Evolutionary conservation across 192 early-diverging fungal genomes (phyloP).

Genomic region (Linnemannia hyalina): DNA sequence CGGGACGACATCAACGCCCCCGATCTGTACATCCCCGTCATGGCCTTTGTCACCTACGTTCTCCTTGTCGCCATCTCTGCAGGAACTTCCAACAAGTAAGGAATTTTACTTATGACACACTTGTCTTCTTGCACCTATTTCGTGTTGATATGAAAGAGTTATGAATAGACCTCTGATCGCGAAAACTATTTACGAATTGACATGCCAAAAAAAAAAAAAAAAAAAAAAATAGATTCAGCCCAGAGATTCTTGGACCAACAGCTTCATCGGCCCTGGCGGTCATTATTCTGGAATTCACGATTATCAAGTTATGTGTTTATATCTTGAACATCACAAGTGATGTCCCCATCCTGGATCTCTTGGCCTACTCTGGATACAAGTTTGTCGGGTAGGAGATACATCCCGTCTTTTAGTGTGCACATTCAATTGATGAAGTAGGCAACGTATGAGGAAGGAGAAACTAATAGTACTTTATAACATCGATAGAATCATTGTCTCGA

Average conservation of each 20-base stretch:
- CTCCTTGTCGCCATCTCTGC: slow-evolving; percentile 78
- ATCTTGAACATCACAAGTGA: slow-evolving; percentile 88
- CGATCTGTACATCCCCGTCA: slow-evolving; percentile 96
- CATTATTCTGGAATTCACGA: slow-evolving; percentile 83
- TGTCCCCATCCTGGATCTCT: slow-evolving; percentile 84
- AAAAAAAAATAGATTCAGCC: slow-evolving; percentile 78
- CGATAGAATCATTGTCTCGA: slow-evolving; percentile 59
- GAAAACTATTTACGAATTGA: slow-evolving; percentile 5
- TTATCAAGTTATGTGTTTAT: slow-evolving; percentile 89
- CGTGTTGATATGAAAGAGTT: neutral
- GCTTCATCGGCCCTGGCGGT: slow-evolving; percentile 87
- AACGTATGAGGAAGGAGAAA: slow-evolving; percentile 24
- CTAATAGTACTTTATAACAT: slow-evolving; percentile 64
- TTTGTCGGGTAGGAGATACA: slow-evolving; percentile 76
- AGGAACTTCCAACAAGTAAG: slow-evolving; percentile 69
- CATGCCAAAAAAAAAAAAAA: slow-evolving; percentile 23
- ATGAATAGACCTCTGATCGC: neutral
- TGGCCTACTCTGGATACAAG: slow-evolving; percentile 95
- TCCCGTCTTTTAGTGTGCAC: neutral
- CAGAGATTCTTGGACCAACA: slow-evolving; percentile 87
- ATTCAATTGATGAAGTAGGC: neutral
- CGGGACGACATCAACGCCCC: slow-evolving; percentile 95
- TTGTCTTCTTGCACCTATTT: no score
- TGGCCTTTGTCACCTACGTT: slow-evolving; percentile 95
- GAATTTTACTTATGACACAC: no score